Evolutionary conservation across 768 basidiomycete species (phyloP), one percentile per base, ranked within the genome.

Genomic region (Chalciporus piperatus): DNA sequence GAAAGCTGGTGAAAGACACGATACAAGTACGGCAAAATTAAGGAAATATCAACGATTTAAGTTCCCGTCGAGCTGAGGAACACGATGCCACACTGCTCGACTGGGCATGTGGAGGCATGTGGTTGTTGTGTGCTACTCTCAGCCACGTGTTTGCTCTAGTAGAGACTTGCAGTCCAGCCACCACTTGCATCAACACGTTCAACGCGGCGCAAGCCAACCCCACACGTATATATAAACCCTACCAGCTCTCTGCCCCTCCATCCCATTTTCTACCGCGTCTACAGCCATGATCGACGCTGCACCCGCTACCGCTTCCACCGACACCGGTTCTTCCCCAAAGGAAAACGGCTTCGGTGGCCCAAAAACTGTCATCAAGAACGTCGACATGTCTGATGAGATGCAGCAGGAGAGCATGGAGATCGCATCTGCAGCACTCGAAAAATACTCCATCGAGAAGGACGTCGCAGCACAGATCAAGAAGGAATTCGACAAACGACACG

Each of bases 401-500:
- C 93, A 97, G 72, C 89, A 93, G 72, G 89, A 92, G 74, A 83
- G 84, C 61, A 89, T 98, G 61, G 92, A 97, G 63, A 83, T 95
- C 63, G 85, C 92, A 35, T 81, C 82, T 16, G 78, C 83, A 20
- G 91, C 94, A 2, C 80, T 98, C 70, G 88, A 94, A 62, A 89
- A 92, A 70, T 92, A 85, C 76, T 86, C 81, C 71, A 88, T 97
- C 76, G 96, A 98, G 78, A 98, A 97, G 74, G 96, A 98, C 71
- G 93, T 98, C 67, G 96, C 96, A 14, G 93, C 95, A 38, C 86
- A 90, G 71, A 90, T 98, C 82, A 98, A 98, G 82, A 94, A 94
- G 73, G 93, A 97, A 76, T 93, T 95, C 69, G 96, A 98, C 79
- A 79, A 84, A 73, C 77, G 87, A 71, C 86, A 92, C 61, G 92